Conservation (phyloP, 1,284 basidiomycete species). For the Heterobasidion parviporum region DNA sequence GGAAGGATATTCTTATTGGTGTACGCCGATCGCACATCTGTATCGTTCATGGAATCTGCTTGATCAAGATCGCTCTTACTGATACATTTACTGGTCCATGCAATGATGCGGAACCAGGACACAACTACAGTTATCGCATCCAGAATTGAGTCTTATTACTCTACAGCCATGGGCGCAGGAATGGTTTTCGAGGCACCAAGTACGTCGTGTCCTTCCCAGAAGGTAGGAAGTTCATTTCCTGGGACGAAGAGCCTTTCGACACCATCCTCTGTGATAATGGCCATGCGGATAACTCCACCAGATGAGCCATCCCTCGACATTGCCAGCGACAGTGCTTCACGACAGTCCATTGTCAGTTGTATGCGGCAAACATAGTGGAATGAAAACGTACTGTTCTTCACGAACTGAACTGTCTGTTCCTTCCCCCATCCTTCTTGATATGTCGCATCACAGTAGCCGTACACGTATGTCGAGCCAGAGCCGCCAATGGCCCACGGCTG, state of each 20-base stretch:
- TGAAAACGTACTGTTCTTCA: slow-evolving; percentile 80
- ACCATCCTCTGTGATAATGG: slow-evolving; percentile 87
- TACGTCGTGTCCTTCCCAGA: slow-evolving; percentile 79
- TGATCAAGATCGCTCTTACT: no score
- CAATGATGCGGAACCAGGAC: no score
- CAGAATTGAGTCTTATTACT: slow-evolving; percentile 26
- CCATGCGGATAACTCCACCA: slow-evolving; percentile 96
- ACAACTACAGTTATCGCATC: no score
- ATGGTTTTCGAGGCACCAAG: slow-evolving; percentile 33
- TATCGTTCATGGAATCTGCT: no score
- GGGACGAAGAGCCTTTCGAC: slow-evolving; percentile 93
- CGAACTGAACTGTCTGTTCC: slow-evolving; percentile 90
- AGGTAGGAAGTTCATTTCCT: slow-evolving; percentile 83
- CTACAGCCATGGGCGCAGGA: slow-evolving; percentile 59
- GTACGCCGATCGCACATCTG: no score
- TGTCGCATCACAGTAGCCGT: slow-evolving; percentile 99
- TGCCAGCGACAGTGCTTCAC: slow-evolving; percentile 81
- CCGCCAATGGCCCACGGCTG: slow-evolving; percentile 97
- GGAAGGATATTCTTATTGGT: no score
- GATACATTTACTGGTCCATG: no score
- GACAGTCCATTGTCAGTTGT: neutral
- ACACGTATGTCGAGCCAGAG: slow-evolving; percentile 96
- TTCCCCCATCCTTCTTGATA: slow-evolving; percentile 90
- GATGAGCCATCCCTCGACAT: slow-evolving; percentile 99
- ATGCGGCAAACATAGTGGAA: neutral